A percentile compares a stretch with the other conserved stretches of the same genome.
Evolutionary conservation across 2,329 filamentous ascomycete species (phyloP).

Genomic region (Sphaceloma murrayae): DNA sequence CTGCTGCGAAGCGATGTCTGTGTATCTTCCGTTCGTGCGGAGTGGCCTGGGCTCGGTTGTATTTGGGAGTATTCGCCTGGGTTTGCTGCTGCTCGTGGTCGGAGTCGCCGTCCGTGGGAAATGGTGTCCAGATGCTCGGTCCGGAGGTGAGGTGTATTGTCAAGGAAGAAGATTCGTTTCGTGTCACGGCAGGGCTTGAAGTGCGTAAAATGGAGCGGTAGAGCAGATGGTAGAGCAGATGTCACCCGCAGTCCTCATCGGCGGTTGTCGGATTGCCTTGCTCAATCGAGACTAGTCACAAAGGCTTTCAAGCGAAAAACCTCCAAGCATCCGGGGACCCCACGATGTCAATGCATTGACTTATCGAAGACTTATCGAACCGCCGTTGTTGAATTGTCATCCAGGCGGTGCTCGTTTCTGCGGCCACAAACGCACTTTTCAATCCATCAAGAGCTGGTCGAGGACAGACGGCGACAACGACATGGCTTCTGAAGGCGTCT

Average conservation of each 20-base stretch:
- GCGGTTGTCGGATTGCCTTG: not conserved
- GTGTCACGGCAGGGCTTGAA: constrained; percentile 4
- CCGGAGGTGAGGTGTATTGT: not conserved
- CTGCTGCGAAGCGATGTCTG: no score
- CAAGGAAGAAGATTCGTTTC: not conserved
- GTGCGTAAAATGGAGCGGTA: constrained; percentile 1
- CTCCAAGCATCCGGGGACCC: not conserved
- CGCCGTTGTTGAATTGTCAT: constrained; percentile 7
- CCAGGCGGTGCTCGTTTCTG: no score
- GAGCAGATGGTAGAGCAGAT: no score
- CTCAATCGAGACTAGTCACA: constrained; percentile 7
- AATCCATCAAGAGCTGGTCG: no score
- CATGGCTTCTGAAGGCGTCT: not conserved
- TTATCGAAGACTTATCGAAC: constrained; percentile 4
- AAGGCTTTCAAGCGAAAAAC: not conserved
- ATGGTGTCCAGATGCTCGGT: no score
- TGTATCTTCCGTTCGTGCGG: not conserved
- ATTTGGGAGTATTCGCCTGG: not conserved
- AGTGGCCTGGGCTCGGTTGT: no score
- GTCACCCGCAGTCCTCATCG: constrained; percentile 11
- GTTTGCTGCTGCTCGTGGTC: no score
- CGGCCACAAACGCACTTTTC: no score
- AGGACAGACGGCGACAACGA: no score
- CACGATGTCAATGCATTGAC: not conserved
- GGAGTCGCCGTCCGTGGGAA: no score